A percentile compares a stretch with the other conserved stretches of the same genome.
Evolutionary conservation across 1,284 basidiomycete species (phyloP).

Genomic region (Papiliotrema laurentii): DNA sequence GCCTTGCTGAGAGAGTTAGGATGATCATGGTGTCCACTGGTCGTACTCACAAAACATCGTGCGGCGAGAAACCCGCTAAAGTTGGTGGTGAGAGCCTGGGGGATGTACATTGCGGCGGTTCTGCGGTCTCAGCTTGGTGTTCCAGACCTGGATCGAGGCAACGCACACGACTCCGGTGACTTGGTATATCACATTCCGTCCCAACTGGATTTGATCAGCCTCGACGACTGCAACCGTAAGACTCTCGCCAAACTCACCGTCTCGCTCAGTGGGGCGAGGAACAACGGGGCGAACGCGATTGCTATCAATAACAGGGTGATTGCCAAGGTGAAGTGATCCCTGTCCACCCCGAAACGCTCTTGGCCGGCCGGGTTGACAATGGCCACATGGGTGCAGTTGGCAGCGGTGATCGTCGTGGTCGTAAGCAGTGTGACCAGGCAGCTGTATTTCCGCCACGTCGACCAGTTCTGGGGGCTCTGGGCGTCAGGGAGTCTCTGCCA

Average conservation of each 20-base stretch:
- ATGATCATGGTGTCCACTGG: too few species aligned
- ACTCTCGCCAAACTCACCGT: slow-evolving; percentile 23
- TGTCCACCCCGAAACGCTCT: slow-evolving; percentile 24
- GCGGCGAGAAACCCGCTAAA: slow-evolving; percentile 39
- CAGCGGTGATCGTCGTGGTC: slow-evolving; percentile 26
- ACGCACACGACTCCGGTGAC: slow-evolving; percentile 36
- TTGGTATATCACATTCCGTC: slow-evolving; percentile 38
- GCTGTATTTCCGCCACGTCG: slow-evolving; percentile 21
- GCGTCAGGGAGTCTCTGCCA: background rate
- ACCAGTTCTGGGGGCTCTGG: slow-evolving; percentile 41
- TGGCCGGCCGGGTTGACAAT: slow-evolving; percentile 27
- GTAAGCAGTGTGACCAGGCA: slow-evolving; percentile 20
- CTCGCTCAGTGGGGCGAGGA: slow-evolving; percentile 43
- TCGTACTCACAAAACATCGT: slow-evolving; percentile 36
- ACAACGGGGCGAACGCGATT: slow-evolving; percentile 37
- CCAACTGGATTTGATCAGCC: slow-evolving; percentile 14
- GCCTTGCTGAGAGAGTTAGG: slow-evolving; percentile 42
- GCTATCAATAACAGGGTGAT: slow-evolving; percentile 29
- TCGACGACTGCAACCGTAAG: background rate
- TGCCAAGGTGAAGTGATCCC: slow-evolving; percentile 20
- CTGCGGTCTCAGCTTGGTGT: background rate
- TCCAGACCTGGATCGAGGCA: background rate
- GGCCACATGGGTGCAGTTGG: slow-evolving; percentile 25
- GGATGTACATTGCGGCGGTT: slow-evolving; percentile 40
- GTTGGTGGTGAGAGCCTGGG: slow-evolving; percentile 36